Evolutionary conservation across 1,284 basidiomycete genomes (phyloP).

Genomic region (Athelia sp.): DNA sequence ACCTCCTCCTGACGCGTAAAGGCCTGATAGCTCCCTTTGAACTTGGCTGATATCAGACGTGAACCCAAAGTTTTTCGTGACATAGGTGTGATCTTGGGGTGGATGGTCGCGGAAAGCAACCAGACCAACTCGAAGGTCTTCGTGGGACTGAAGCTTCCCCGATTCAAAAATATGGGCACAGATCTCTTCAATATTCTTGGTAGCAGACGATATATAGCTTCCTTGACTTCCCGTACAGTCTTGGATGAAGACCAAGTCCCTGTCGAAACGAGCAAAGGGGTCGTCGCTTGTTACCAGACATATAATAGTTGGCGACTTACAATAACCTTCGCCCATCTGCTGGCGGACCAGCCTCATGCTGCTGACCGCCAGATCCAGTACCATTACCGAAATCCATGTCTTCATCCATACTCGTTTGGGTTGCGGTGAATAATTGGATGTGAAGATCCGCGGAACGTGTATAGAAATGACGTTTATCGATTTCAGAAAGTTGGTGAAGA

Average conservation of each 20-base stretch:
- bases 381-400: slow-evolving; percentile 64
- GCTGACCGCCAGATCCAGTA: slow-evolving; percentile 32
- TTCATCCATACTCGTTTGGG: slow-evolving; percentile 58
- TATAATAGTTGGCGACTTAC: slow-evolving; percentile 43
- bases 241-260: slow-evolving; percentile 86
- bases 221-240: slow-evolving; percentile 90
- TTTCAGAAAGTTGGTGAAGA: slow-evolving; percentile 1
- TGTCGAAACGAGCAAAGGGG: slow-evolving; percentile 25
- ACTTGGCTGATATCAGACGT: slow-evolving; percentile 87
- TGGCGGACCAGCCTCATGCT: slow-evolving; percentile 23
- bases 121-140: slow-evolving; percentile 88
- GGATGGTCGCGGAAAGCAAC: slow-evolving; percentile 93
- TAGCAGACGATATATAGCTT: slow-evolving; percentile 84
- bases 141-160: slow-evolving; percentile 79
- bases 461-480: slow-evolving; percentile 3
- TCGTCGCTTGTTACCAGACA: slow-evolving; percentile 4
- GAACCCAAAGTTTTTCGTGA: slow-evolving; percentile 93
- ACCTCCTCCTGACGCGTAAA: slow-evolving; percentile 94
- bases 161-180: slow-evolving; percentile 96
- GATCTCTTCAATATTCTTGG: slow-evolving; percentile 96
- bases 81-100: slow-evolving; percentile 91
- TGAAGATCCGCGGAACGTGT: neutral
- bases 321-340: slow-evolving; percentile 62
- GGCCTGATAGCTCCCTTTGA: slow-evolving; percentile 76
- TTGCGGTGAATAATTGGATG: neutral